Percentiles rank a stretch among this genome's conserved stretches.
phyloP scores from a whole-genome alignment of 176 grass and related monocot species.

The Carex pumila region DNA sequence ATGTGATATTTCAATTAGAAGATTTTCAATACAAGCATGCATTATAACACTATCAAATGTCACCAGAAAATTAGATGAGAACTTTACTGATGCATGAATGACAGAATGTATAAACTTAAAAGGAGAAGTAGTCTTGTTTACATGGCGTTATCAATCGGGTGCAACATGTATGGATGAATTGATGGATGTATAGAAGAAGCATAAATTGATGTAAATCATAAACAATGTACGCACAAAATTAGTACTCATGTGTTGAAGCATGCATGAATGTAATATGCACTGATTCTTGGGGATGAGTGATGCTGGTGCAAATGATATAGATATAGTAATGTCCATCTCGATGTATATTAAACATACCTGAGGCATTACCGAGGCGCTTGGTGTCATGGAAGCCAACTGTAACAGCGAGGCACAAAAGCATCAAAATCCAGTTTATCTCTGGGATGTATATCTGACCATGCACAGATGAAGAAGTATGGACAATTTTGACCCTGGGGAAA shows the following conservation, averaged over 20 bases:
- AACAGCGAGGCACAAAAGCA: slow-evolving; percentile 77
- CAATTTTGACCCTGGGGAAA: slow-evolving; percentile 84
- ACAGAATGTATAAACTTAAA: neutral
- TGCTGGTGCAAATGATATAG: neutral
- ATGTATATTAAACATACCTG: slow-evolving; percentile 37
- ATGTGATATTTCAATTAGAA: neutral
- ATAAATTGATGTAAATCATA: neutral
- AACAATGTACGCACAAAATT: neutral
- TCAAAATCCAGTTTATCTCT: slow-evolving; percentile 94
- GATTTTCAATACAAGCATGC: neutral
- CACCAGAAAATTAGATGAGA: neutral
- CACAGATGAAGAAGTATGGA: slow-evolving; percentile 74
- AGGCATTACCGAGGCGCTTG: slow-evolving; percentile 66
- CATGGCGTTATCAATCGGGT: neutral
- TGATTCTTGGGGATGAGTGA: neutral
- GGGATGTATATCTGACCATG: slow-evolving; percentile 97
- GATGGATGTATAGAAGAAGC: neutral
- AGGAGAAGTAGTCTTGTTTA: neutral
- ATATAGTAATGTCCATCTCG: neutral
- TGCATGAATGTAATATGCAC: neutral
- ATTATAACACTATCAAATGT: neutral
- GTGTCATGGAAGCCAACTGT: slow-evolving; percentile 85
- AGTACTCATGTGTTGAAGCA: neutral
- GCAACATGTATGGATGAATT: neutral
- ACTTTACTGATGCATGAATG: neutral